Base-by-base conservation (phyloP, 176 grass and related monocot genomes). In the Raddia distichophylla region DNA sequence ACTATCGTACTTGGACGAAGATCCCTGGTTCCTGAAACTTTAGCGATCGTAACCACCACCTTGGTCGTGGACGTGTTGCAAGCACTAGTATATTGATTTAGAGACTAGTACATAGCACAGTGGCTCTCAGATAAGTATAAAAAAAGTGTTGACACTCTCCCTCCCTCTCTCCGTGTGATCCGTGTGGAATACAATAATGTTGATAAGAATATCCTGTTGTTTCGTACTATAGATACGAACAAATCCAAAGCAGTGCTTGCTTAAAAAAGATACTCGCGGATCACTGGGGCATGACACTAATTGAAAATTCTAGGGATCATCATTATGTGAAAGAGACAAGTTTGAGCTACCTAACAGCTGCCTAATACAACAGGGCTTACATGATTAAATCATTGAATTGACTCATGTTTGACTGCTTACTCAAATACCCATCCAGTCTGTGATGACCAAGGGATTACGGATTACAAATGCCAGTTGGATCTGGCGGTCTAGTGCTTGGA, bases 321-420 rank as follows among this genome's bases (percentile, higher is more conserved):
- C 3, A 80, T 68, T 47, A 9, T 34, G 53, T 59, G 78, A 35
- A 5, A n/a, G 66, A 34, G 53, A 58, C 19, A 33, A 3, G 59
- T 32, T 17, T 18, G 52, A 32, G 2, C 37, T 0, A 43, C 64
- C 35, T 69, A 80, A 15, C 64, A 44, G 51, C 50, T 57, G 40
- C 40, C 64, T 46, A 59, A 80, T 80, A 20, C 10, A 1, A 80
- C 22, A 55, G 12, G 50, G 10, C 32, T 22, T 14, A 40, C 46
- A n/a, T 40, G 53, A 10, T 53, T 3, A 42, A 2, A 52, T 42
- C 34, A 79, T 37, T 14, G 1, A 42, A 37, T 19, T 20, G 46
- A 53, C 22, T 47, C 66, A 67, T 67, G 16, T 20, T 42, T 79
- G 76, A 42, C 76, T 53, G 10, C 13, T 57, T 52, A 43, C 66